These are phyloP conservation scores for Prunus mume DNA, from an alignment of 306 rosid genomes.

Conservation along the genomic window DNA sequence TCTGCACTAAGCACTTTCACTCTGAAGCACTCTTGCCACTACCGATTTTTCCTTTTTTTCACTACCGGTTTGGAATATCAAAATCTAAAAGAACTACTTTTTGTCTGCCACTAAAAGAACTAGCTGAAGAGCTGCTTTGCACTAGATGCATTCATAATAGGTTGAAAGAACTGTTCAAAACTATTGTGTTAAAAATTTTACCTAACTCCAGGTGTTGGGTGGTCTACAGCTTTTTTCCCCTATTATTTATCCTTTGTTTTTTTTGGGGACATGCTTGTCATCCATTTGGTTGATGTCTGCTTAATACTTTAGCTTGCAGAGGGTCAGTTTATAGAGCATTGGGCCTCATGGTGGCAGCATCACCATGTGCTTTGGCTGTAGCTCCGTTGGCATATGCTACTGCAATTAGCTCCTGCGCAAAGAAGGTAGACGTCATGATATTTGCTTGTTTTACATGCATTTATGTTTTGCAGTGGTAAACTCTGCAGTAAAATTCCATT, in stretches of 20 bases:
- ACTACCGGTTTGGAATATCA: background rate
- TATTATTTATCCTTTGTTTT: background rate
- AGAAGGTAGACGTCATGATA: slow-evolving; percentile 49
- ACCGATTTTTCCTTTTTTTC: background rate
- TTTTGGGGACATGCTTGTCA: background rate
- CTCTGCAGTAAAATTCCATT: background rate
- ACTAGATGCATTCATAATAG: background rate
- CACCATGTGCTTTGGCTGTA: slow-evolving; percentile 98
- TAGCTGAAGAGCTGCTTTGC: background rate
- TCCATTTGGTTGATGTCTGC: slow-evolving; percentile 35
- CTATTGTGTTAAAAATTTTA: background rate
- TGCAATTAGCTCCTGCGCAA: slow-evolving; percentile 94
- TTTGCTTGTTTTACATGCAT: background rate
- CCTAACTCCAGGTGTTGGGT: background rate
- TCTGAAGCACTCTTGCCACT: background rate
- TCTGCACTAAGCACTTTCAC: slow-evolving; percentile 20
- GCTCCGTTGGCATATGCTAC: slow-evolving; percentile 96
- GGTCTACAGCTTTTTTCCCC: background rate
- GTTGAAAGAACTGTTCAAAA: background rate
- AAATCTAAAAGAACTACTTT: background rate
- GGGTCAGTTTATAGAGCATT: slow-evolving; percentile 95
- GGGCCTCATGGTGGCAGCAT: slow-evolving; percentile 98
- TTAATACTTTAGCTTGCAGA: slow-evolving; percentile 71
- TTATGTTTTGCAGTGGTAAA: background rate
- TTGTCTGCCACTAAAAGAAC: background rate